These are phyloP conservation scores for Annulohypoxylon bovei DNA, from an alignment of 495 filamentous ascomycete genomes.

Conservation along the genomic window DNA sequence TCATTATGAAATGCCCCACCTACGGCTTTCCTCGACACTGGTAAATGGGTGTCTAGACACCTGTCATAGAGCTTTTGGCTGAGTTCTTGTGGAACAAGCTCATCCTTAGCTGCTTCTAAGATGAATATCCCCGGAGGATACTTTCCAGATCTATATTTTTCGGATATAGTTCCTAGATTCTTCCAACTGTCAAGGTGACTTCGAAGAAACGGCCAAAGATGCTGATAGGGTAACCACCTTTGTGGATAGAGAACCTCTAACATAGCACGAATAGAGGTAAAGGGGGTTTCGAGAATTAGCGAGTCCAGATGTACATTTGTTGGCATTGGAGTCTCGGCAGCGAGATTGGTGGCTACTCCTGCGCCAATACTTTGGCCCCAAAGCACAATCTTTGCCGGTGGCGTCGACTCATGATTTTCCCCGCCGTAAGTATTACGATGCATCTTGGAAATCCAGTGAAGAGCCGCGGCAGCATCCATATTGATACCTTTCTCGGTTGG, in stretches of 20 bases:
- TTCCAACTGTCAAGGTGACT: slow-evolving; percentile 59
- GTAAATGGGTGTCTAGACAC: slow-evolving; percentile 53
- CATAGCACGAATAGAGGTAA: slow-evolving; percentile 77
- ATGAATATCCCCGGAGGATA: slow-evolving; percentile 61
- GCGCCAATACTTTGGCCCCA: slow-evolving; percentile 85
- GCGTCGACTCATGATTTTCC: slow-evolving; percentile 31
- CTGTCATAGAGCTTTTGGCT: slow-evolving; percentile 58
- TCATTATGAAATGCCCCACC: slow-evolving; percentile 58
- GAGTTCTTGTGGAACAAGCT: slow-evolving; percentile 71
- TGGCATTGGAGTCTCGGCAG: slow-evolving; percentile 43
- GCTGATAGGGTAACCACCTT: slow-evolving; percentile 78
- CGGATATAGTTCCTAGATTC: slow-evolving; percentile 52
- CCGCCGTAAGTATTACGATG: slow-evolving; percentile 40
- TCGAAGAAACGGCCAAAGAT: slow-evolving; percentile 60
- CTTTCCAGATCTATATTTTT: slow-evolving; percentile 25
- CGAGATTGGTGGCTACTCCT: slow-evolving; percentile 66
- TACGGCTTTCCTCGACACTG: slow-evolving; percentile 50
- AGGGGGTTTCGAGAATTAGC: slow-evolving; percentile 80
- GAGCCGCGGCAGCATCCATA: slow-evolving; percentile 68
- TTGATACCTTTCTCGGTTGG: slow-evolving; percentile 73
- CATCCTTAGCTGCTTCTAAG: slow-evolving; percentile 71
- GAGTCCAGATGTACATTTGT: slow-evolving; percentile 51
- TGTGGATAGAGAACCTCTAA: slow-evolving; percentile 79
- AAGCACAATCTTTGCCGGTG: slow-evolving; percentile 64
- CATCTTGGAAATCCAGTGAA: slow-evolving; percentile 62